Conservation (phyloP, 1,284 basidiomycete species). For the Apiotrichum porosum region DNA sequence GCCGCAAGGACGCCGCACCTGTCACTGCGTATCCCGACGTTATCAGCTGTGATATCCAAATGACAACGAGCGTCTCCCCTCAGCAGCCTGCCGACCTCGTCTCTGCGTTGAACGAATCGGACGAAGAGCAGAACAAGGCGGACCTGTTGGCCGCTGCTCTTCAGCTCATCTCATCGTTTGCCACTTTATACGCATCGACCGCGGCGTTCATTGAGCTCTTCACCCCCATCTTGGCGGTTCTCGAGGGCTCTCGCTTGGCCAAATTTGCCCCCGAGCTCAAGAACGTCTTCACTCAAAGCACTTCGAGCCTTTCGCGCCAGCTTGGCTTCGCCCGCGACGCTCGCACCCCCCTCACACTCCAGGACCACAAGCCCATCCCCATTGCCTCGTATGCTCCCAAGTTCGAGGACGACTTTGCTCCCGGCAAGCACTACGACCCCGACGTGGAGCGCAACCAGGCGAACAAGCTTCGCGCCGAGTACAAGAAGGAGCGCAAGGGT, state of each 20-base stretch:
- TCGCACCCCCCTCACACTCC: conserved; percentile 75
- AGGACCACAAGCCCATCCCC: conserved; percentile 93
- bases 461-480: conserved; percentile 77
- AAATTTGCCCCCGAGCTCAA: conserved; percentile 57
- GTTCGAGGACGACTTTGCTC: conserved; percentile 77
- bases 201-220: conserved; percentile 82
- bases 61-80: conserved; percentile 18
- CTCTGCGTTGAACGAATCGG: conserved; percentile 27
- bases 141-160: conserved; percentile 57
- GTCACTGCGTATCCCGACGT: conserved; percentile 48
- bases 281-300: conserved; percentile 50
- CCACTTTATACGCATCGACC: conserved; percentile 68
- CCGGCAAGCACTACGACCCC: conserved; percentile 73
- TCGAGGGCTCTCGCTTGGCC: conserved; percentile 56
- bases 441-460: conserved; percentile 86
- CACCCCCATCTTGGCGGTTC: conserved; percentile 59
- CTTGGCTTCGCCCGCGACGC: conserved; percentile 68
- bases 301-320: conserved; percentile 57
- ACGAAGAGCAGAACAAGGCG: conserved; percentile 53
- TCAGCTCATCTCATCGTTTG: conserved; percentile 61
- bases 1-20: conserved; percentile 47
- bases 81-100: conserved; percentile 27
- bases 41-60: conserved; percentile 11
- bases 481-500: conserved; percentile 95
- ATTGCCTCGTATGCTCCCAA: conserved; percentile 90